Evolutionary conservation across 108 stramenopile genomes (phyloP).

Genomic region (Fragilaria radians): DNA sequence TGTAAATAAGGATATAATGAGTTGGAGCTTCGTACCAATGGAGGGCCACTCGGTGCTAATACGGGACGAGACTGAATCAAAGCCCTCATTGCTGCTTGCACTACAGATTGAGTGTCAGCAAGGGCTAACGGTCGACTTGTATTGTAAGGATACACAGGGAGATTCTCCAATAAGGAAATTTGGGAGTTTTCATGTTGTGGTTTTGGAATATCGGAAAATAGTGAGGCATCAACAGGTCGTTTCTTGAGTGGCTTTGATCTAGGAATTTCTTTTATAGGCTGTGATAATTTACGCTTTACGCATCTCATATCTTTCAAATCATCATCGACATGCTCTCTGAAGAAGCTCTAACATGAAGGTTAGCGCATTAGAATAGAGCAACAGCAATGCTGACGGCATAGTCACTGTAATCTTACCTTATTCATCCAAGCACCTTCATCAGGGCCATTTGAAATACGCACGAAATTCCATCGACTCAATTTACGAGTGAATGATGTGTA

Average conservation of each 20-base stretch:
- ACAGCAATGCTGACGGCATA: not conserved
- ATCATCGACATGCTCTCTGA: not conserved
- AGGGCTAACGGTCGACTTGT: not conserved
- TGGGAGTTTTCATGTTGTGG: not conserved
- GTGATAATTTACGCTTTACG: not conserved
- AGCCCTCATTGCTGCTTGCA: not conserved
- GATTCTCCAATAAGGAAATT: not conserved
- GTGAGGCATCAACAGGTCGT: not conserved
- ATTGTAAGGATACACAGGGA: not conserved
- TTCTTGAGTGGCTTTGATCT: not conserved
- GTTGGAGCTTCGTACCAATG: not conserved
- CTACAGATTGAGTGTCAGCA: not conserved
- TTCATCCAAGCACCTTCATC: constrained; percentile 18
- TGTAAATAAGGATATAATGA: not conserved
- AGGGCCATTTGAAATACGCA: constrained; percentile 11
- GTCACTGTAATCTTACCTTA: not conserved
- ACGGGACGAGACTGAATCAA: not conserved
- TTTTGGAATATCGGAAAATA: not conserved
- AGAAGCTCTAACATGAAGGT: not conserved
- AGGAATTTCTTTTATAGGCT: not conserved
- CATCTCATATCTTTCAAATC: not conserved
- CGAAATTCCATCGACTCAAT: constrained; percentile 17
- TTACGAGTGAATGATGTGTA: constrained; percentile 14
- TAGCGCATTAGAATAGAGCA: not conserved
- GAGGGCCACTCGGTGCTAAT: not conserved